Evolutionary conservation across 176 grass and related monocot species (phyloP), one percentile per base, ranked within the genome.

Genomic region (Carex littledalei): DNA sequence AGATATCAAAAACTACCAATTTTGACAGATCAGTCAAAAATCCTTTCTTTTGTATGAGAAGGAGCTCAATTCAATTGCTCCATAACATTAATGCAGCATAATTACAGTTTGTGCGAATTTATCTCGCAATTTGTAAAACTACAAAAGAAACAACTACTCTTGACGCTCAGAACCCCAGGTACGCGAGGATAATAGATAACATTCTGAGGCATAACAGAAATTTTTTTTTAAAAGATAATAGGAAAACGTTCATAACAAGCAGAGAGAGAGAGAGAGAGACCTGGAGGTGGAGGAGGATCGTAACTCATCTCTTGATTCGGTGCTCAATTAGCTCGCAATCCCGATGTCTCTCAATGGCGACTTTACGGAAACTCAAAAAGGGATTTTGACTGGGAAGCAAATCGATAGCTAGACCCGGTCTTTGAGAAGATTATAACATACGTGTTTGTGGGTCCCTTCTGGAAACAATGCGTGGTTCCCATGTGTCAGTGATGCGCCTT

Each of bases 211-310:
- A 20, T 26, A 14, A 76, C 4, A 76, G 20, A 53, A 53, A 1
- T 6, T 75, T 75, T 50, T 35, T 43, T 72, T 17, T 9, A 13
- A 10, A 20, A 45, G 9, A 21, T 21, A 21, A 43, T 10, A 45
- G 68, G 16, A 43, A 52, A 75, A 24, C 14, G 66, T 7, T 35
- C 31, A 6, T 5, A 17, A 17, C 65, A 67, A 69, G 32, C 14
- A 54, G 72, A 54, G 72, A 53, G 43, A 76, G 35, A 77, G 78
- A 80, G 78, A 53, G 80, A 64, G 61, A 24, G 57, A 64, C 80
- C 80, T 82, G 80, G 80, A 82, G 80, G 80, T 82, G 80, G 80
- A 82, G 80, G 80, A 61, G 80, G 80, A 13, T 64, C 56, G 80
- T 83, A 83, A 29, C 80, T 83, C 80, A 83, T 83, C 60, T 52